Evolutionary conservation across 768 basidiomycete genomes (phyloP), one percentile per base, ranked within the genome.

Genomic region (Cystofilobasidium bisporidii): DNA sequence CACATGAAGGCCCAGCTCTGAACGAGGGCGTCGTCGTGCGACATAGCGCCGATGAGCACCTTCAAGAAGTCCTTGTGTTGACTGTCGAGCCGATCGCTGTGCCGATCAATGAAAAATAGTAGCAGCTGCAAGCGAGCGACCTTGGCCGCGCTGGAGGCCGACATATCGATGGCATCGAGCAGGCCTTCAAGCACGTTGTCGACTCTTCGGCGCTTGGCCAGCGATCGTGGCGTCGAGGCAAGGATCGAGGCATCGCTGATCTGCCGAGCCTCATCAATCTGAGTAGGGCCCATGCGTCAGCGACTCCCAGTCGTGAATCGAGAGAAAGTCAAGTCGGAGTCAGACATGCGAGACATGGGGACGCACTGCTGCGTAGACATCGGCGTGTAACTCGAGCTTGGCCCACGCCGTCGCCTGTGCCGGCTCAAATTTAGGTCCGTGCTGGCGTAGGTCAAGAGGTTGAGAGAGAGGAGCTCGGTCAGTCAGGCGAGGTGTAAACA

Each of bases 1-100:
- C 85, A 88, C 36, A 94, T 72, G 72, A 94, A 88, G 1, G 86
- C 81, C 93, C 92, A 97, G 2, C 85, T 86, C 72, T 94, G 92
- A 1, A 88, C 78, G 3, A 75, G 73, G 0, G 80, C 73, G 59
- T 91, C 87, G 47, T 88, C 85, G 32, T 82, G 78, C 5, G 84
- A 81, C 38, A 93, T 78, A 43, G 86, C 81, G 57, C 83, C 81
- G 15, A 85, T 73, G 33, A 92, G 81, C 1, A 80, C 76, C 26
- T 79, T 72, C 59, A 86, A 77, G 40, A 91, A 79, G 2, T 83
- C 80, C 55, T 79, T 77, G 45, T 22, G 18, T 3, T 3, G 47
- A 1, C 22, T 4, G 3, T 70, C 85, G 86, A 45, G 87, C 80
- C 5, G 80, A 18, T 71, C 32, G 89, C 89, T 91, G 74, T 93